phyloP scores from a whole-genome alignment of 768 basidiomycete species.

The Gyrodon lividus region DNA sequence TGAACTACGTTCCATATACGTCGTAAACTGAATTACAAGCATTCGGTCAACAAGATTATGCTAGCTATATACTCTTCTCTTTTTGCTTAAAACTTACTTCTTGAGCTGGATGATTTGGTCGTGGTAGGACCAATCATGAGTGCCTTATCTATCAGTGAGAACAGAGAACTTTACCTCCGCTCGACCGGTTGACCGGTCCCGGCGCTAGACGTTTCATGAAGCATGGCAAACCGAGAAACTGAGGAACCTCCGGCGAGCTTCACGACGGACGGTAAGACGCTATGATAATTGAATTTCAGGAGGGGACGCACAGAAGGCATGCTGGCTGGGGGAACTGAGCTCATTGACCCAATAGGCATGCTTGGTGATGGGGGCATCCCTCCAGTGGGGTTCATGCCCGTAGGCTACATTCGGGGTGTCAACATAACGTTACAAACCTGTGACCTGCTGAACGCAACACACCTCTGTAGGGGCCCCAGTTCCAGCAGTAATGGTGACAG shows the following conservation, averaged over 20 bases:
- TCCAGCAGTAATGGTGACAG: conserved; percentile 10
- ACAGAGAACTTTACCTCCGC: not conserved
- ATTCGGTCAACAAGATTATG: not conserved
- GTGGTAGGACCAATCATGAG: not conserved
- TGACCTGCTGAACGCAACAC: not conserved
- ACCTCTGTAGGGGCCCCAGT: not conserved
- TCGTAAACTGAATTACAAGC: not conserved
- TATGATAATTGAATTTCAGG: not conserved
- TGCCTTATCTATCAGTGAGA: not conserved
- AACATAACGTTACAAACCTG: not conserved
- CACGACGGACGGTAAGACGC: not conserved
- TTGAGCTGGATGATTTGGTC: not conserved
- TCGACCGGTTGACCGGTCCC: not conserved
- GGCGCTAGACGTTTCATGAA: not conserved
- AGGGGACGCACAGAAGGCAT: not conserved
- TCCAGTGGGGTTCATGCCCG: not conserved
- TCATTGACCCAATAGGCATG: not conserved
- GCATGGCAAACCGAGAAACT: not conserved
- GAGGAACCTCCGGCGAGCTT: not conserved
- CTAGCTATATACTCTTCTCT: not conserved
- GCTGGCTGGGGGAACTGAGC: not conserved
- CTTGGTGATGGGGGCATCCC: not conserved
- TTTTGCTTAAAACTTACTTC: not conserved
- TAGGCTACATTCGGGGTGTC: not conserved
- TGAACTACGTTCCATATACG: not conserved